A percentile compares a stretch with the other conserved stretches of the same genome.
Evolutionary conservation across 1,284 basidiomycete species (phyloP).

Genomic region (Meripilus lineatus): DNA sequence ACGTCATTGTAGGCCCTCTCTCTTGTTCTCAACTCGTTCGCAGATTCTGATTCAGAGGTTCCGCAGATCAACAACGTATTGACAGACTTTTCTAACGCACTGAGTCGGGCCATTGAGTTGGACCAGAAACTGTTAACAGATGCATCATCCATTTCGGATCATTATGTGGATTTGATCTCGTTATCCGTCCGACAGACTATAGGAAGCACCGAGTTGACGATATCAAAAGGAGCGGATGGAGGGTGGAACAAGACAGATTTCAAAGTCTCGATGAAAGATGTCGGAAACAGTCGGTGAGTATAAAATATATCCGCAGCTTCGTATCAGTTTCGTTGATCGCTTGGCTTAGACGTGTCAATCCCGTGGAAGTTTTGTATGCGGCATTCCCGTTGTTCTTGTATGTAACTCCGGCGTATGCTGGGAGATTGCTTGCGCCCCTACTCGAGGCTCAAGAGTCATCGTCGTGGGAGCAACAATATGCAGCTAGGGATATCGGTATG

Average conservation of each 20-base stretch:
- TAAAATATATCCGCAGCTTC: background rate
- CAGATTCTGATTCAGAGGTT: no score
- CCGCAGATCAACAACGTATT: constrained; percentile 24
- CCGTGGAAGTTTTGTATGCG: constrained; percentile 42
- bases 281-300: constrained; percentile 15
- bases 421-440: constrained; percentile 36
- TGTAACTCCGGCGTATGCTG: constrained; percentile 35
- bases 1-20: background rate
- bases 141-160: constrained; percentile 18
- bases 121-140: constrained; percentile 20
- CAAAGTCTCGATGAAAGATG: constrained; percentile 41
- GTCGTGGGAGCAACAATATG: constrained; percentile 24
- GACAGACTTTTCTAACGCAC: constrained; percentile 19
- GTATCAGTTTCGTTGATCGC: background rate
- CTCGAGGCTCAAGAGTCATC: constrained; percentile 33
- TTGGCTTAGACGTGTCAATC: constrained; percentile 32
- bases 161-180: constrained; percentile 32
- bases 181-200: constrained; percentile 38
- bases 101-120: constrained; percentile 17
- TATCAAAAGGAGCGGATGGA: constrained; percentile 27
- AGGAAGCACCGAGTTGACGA: constrained; percentile 34
- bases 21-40: no score
- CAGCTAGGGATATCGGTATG: constrained; percentile 36
- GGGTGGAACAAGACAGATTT: constrained; percentile 34
- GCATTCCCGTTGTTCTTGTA: constrained; percentile 41